Percentiles rank a stretch among this genome's conserved stretches.
Conservation (phyloP, 2,329 filamentous ascomycete species). For the Trichophyton schoenleinii region DNA sequence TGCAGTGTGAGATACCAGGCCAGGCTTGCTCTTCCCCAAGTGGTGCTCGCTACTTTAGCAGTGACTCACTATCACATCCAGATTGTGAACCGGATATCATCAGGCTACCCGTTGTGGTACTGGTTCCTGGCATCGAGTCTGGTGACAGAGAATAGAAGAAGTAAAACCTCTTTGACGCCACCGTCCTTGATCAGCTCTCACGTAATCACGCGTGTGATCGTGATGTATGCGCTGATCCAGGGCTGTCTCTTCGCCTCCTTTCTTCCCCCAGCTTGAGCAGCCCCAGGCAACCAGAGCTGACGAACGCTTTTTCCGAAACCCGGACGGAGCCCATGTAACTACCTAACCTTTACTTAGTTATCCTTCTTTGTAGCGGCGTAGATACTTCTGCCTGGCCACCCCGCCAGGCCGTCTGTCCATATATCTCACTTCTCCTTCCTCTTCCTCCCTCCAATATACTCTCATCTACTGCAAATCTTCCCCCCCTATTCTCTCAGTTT, state of each 20-base stretch:
- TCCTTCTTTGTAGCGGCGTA: background rate
- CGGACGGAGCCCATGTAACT: background rate
- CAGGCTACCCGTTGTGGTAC: slow-evolving; percentile 83
- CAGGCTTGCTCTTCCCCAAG: slow-evolving; percentile 58
- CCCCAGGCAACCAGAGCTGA: background rate
- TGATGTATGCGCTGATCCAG: slow-evolving; percentile 74
- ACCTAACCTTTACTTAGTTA: background rate
- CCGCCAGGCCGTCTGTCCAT: background rate
- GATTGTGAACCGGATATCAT: slow-evolving; percentile 79
- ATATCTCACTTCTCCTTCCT: background rate
- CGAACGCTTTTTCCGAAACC: background rate
- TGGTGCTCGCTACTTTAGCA: slow-evolving; percentile 57
- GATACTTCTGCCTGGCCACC: background rate
- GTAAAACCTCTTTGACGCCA: background rate
- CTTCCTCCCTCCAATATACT: background rate
- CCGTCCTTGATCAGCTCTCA: slow-evolving; percentile 12
- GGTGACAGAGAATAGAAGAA: slow-evolving; percentile 15
- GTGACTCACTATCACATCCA: slow-evolving; percentile 81
- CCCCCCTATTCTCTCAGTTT: background rate
- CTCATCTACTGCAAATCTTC: background rate
- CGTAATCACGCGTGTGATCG: slow-evolving; percentile 51
- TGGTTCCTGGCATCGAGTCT: slow-evolving; percentile 53
- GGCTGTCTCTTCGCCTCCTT: slow-evolving; percentile 78
- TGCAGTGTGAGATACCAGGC: slow-evolving; percentile 22
- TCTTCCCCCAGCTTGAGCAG: slow-evolving; percentile 64